Evolutionary conservation across 768 basidiomycete species (phyloP).

Genomic region (Kwoniella newhampshirensis): DNA sequence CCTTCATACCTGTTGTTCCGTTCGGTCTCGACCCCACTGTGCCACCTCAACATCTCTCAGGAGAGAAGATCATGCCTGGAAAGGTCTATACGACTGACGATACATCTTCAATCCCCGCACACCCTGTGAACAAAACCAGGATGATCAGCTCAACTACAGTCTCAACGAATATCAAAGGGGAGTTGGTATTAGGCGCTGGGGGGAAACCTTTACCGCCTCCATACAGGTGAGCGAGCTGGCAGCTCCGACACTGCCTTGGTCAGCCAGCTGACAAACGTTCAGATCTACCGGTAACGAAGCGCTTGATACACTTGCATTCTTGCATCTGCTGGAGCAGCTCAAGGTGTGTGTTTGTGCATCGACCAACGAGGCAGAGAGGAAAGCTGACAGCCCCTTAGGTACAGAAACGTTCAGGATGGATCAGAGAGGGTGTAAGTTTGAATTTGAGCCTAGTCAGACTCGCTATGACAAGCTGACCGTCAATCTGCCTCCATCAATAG

Average conservation of each 20-base stretch:
- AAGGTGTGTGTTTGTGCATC: constrained; percentile 63
- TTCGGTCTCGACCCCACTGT: neutral
- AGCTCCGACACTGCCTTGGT: neutral
- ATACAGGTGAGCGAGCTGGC: constrained; percentile 42
- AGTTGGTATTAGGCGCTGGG: constrained; percentile 38
- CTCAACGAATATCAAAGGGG: neutral
- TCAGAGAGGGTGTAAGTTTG: constrained; percentile 68
- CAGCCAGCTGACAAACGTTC: neutral
- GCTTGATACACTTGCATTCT: constrained; percentile 77
- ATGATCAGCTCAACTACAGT: constrained; percentile 7
- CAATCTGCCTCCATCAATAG: constrained; percentile 55
- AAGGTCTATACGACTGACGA: neutral
- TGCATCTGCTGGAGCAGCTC: constrained; percentile 81
- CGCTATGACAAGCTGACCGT: constrained; percentile 10
- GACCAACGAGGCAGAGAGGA: constrained; percentile 59
- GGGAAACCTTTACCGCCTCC: constrained; percentile 47
- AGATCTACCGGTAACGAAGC: constrained; percentile 58
- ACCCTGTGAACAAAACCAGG: constrained; percentile 25
- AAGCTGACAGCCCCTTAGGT: no score
- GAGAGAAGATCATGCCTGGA: neutral
- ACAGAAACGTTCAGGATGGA: constrained; percentile 94
- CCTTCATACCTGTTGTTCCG: neutral
- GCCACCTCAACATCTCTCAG: neutral
- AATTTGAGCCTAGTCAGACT: neutral
- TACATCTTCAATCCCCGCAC: neutral